Base-by-base conservation (phyloP, 2,329 filamentous ascomycete genomes). In the Magnaporthales sp. region DNA sequence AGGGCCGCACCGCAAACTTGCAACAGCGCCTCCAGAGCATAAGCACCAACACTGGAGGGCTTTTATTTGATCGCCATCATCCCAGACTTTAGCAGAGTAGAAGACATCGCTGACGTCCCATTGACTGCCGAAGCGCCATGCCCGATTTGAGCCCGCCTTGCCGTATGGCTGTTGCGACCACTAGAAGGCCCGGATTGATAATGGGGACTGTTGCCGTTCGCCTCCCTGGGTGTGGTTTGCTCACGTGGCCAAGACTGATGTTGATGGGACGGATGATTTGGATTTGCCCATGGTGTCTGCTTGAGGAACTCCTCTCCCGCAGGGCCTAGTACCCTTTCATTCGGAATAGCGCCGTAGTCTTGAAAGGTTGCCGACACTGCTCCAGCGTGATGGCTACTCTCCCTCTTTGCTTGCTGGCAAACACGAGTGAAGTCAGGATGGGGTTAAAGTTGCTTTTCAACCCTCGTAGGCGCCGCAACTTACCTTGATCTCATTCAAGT, bases 401-500 rank as follows among this genome's bases (percentile, higher is more conserved):
- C 64, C 30, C 54, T 60, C n/a, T 56, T 54, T 61, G 64, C 64
- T 66, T 66, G 51, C 64, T 66, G 26, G 29, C 29, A n/a, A 30
- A 22, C 13, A 9, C 63, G 29, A 65, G 30, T 29, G 30, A 29
- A 27, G 63, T 65, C 26, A 65, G 46, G 38, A 58, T 31, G 62
- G 62, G 62, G 26, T 13, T 51, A 51, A 51, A 65, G 51, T 9
- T 26, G 6, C 24, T 63, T 29, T 31, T 32, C 63, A 8, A 65
- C 15, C 26, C 15, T 66, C 67, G 54, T 19, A 38, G 62, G 51
- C 7, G 26, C n/a, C 15, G 15, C 51, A 64, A 84, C 89, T 82
- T 81, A 97, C 93, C 74, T 91, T 90, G 83, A 99, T 97, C 71
- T 90, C 90, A 75, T 91, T 89, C 70, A 98, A 81, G 78, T 99